Evolutionary conservation across 257 asterid genomes (phyloP).

Genomic region (Ehretia macrophylla): DNA sequence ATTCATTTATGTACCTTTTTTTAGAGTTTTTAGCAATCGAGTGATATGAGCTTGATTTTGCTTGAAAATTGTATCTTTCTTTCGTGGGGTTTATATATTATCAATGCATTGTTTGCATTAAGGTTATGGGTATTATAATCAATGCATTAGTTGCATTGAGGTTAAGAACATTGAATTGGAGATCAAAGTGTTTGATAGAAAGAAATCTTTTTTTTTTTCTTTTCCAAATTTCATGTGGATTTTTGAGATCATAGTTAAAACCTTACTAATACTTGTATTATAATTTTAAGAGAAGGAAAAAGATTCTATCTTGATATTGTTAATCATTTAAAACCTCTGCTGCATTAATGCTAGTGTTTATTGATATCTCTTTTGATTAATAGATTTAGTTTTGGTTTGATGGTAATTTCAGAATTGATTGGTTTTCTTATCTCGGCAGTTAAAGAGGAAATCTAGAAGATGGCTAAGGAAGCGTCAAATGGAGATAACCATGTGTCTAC

Average conservation of each 20-base stretch:
- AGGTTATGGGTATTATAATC: neutral
- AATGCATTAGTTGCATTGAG: neutral
- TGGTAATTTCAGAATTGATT: neutral
- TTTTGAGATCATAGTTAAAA: no score
- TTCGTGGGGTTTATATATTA: neutral
- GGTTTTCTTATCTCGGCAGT: constrained; percentile 13
- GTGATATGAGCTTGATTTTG: neutral
- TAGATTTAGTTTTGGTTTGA: constrained; percentile 5
- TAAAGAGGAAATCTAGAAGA: constrained; percentile 25
- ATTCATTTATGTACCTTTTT: neutral
- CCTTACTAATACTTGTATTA: no score
- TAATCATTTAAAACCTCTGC: neutral
- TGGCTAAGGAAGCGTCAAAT: constrained; percentile 69
- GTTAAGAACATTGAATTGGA: neutral
- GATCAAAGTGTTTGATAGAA: neutral
- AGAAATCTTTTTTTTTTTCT: no score
- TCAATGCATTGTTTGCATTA: neutral
- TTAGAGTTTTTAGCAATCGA: neutral
- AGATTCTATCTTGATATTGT: neutral
- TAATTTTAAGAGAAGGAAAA: no score
- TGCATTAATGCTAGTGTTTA: constrained; percentile 1
- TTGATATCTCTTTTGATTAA: constrained; percentile 7
- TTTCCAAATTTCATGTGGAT: no score
- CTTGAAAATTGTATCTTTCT: neutral
- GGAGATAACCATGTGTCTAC: constrained; percentile 49